phyloP scores from a whole-genome alignment of 768 basidiomycete species.

The Leccinum rimulosum region DNA sequence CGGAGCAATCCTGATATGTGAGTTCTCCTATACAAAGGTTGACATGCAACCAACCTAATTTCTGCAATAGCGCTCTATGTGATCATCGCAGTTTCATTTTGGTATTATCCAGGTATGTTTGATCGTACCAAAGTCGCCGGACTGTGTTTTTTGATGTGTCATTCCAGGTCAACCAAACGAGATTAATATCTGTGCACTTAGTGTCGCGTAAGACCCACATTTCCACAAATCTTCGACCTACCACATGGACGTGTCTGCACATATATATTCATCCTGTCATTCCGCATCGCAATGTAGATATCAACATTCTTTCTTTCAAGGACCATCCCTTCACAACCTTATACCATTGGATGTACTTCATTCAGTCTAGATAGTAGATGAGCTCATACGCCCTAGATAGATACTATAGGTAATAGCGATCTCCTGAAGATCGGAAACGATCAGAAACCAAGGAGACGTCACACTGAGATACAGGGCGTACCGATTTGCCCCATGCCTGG shows the following conservation, averaged over 20 bases:
- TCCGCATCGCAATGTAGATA: conserved; percentile 15
- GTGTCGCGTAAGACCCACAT: neutral
- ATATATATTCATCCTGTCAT: conserved; percentile 3
- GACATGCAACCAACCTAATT: conserved; percentile 1
- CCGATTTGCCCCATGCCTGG: conserved; percentile 91
- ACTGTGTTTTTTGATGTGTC: neutral
- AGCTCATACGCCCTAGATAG: neutral
- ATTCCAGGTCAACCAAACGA: conserved; percentile 26
- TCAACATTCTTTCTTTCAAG: conserved; percentile 14
- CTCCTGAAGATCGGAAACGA: conserved; percentile 25
- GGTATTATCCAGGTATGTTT: conserved; percentile 48
- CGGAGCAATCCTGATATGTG: conserved; percentile 69
- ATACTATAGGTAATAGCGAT: conserved; percentile 39
- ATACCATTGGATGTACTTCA: conserved; percentile 1
- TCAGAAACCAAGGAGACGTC: neutral
- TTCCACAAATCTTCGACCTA: conserved; percentile 5
- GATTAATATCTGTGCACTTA: conserved; percentile 14
- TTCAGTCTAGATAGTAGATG: conserved; percentile 3
- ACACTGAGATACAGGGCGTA: conserved; percentile 27
- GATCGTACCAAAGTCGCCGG: neutral
- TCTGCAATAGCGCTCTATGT: conserved; percentile 54
- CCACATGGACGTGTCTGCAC: conserved; percentile 1
- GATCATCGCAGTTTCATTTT: conserved; percentile 69
- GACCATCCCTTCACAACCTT: conserved; percentile 9
- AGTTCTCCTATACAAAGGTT: conserved; percentile 18